Base-by-base conservation (phyloP, 176 grass and related monocot species). In the Echinochloa phyllopogon region DNA sequence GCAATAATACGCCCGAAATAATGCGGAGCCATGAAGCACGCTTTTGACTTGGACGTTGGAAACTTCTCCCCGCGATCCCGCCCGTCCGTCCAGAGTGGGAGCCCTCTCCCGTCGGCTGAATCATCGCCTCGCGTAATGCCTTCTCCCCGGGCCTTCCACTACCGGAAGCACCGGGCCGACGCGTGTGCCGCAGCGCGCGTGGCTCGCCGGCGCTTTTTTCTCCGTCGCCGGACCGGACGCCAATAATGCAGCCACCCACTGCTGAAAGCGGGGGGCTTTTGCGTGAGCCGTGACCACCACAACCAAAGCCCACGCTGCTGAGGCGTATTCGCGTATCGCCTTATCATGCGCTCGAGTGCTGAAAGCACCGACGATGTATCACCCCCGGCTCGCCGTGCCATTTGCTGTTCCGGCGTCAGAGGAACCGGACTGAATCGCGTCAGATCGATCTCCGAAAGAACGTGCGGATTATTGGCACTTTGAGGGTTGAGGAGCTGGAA, bases 211-310 rank as follows among this genome's bases (percentile, higher is more conserved):
- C 10, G 38, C 15, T 0, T 72, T 72, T 89, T 79, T 71, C 67
- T n/a, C 57, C 10, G 57, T 59, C 57, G 49, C 3, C 73, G 68
- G 72, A n/a, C 25, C 52, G 27, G 16, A 43, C 25, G 37, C 66
- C 84, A 90, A 87, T 87, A 87, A 87, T 87, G 49, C 80, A 74
- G 67, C 84, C 84, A 87, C 50, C 50, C 44, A 16, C 33, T 56
- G 71, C 20, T 60, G 8, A 70, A 76, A 81, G 70, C 12, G 40
- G 24, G 57, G 12, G 10, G 16, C 49, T 69, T 42, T 81, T 27
- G 68, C n/a, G 37, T 16, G 16, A 24, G 27, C 15, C 36, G 6
- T 39, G 63, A 23, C 37, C 37, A 15, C 20, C 29, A 18, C 57
- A 16, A 38, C 33, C 57, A 16, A 38, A 44, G 2, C 6, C 39